A percentile compares a stretch with the other conserved stretches of the same genome.
These are phyloP conservation scores for Suhomyces emberorum DNA, from an alignment of 805 yeast genomes.

Conservation along the genomic window DNA sequence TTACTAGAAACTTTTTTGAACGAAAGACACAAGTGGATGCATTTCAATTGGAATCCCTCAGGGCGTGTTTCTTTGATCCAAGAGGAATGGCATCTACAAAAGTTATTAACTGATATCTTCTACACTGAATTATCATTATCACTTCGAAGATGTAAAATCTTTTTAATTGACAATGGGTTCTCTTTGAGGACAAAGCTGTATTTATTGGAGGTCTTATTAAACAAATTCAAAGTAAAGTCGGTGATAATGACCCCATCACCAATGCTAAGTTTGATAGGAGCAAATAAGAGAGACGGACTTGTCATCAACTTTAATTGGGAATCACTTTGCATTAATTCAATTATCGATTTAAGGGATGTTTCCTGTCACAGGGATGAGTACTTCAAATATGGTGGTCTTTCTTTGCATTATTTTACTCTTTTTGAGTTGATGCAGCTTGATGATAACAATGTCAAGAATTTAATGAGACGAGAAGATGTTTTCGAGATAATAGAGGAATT, in stretches of 20 bases:
- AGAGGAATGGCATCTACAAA: constrained; percentile 1
- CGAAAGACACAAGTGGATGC: constrained; percentile 10
- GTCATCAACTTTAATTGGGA: constrained; percentile 32
- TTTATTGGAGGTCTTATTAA: constrained; percentile 19
- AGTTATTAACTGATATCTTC: constrained; percentile 1
- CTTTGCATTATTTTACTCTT: constrained; percentile 17
- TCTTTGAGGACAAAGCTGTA: constrained; percentile 14
- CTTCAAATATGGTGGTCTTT: constrained; percentile 11
- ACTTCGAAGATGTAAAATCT: constrained; percentile 18
- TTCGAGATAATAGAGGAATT: constrained; percentile 19
- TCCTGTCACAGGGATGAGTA: neutral
- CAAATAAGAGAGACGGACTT: constrained; percentile 20
- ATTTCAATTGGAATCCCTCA: neutral
- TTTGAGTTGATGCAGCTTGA: constrained; percentile 12
- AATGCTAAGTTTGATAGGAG: constrained; percentile 18
- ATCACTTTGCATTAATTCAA: constrained; percentile 13
- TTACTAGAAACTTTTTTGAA: constrained; percentile 10
- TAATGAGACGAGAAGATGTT: constrained; percentile 8
- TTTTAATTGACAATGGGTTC: constrained; percentile 18
- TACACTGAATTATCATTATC: constrained; percentile 12
- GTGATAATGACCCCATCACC: constrained; percentile 20
- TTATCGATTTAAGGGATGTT: constrained; percentile 22
- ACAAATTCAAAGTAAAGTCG: constrained; percentile 21
- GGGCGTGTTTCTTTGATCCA: neutral
- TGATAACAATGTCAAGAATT: constrained; percentile 7